phyloP scores from a whole-genome alignment of 2,329 filamentous ascomycete genomes.

The Fusarium incarnatum region DNA sequence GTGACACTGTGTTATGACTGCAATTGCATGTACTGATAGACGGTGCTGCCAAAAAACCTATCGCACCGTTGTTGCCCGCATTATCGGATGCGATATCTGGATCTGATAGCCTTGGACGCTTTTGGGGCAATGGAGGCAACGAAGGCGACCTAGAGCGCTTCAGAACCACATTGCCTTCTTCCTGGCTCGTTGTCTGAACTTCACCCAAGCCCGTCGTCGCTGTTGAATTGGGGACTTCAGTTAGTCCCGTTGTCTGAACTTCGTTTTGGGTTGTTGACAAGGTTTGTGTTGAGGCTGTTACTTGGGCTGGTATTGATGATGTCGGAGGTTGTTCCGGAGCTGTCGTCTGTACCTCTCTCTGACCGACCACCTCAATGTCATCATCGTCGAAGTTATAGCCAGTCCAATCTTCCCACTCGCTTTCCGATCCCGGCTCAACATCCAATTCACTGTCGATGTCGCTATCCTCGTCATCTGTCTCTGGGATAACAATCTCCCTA shows the following conservation, averaged over 20 bases:
- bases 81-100: background rate
- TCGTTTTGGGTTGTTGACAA: rapidly evolving
- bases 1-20: background rate
- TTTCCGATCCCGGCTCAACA: background rate
- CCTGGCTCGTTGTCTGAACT: background rate
- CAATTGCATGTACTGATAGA: background rate
- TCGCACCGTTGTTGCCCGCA: background rate
- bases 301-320: background rate
- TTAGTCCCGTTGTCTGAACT: background rate
- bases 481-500: background rate
- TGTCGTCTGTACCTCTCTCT: background rate
- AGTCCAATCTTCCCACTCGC: background rate
- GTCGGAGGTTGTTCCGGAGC: background rate
- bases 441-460: background rate
- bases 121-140: background rate
- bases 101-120: background rate
- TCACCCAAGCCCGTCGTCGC: background rate
- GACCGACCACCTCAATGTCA: background rate
- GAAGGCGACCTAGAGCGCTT: slow-evolving; percentile 3
- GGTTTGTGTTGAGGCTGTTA: background rate
- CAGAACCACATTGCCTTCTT: background rate
- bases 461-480: background rate
- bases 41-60: background rate
- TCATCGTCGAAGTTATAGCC: background rate
- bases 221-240: background rate